These are phyloP conservation scores for Pyrrhoderma noxium DNA, from an alignment of 1,284 basidiomycete genomes.

Conservation along the genomic window DNA sequence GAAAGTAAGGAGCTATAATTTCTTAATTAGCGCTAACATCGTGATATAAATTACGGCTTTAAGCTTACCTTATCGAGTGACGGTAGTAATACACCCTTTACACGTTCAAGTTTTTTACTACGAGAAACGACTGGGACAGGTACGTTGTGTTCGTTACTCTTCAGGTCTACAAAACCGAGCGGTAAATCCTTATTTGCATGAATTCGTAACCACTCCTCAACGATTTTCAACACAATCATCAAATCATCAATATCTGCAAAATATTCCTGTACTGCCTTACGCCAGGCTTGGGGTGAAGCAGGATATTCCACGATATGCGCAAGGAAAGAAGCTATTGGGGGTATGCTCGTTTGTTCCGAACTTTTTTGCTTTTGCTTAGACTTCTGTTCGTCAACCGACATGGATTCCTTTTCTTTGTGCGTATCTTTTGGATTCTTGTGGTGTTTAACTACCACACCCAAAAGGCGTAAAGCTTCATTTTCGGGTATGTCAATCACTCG, in stretches of 20 bases:
- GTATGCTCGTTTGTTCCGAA: neutral
- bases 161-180: conserved; percentile 31
- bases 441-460: conserved; percentile 36
- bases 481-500: conserved; percentile 57
- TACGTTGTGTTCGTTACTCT: conserved; percentile 26
- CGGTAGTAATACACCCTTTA: conserved; percentile 31
- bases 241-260: conserved; percentile 49
- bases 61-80: conserved; percentile 43
- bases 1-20: conserved; percentile 48
- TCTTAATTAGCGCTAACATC: neutral
- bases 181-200: conserved; percentile 37
- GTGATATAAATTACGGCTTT: neutral
- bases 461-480: conserved; percentile 45
- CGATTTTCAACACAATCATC: conserved; percentile 38
- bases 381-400: conserved; percentile 45
- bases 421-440: conserved; percentile 24
- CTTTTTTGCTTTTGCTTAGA: neutral
- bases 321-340: conserved; percentile 44
- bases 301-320: conserved; percentile 44
- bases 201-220: conserved; percentile 48
- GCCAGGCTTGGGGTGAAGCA: conserved; percentile 43
- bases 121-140: conserved; percentile 17
- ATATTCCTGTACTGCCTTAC: conserved; percentile 47
- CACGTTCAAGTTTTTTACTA: conserved; percentile 8
- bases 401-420: conserved; percentile 32